Base-by-base conservation (phyloP, 2,329 filamentous ascomycete species). In the Ceratocystis harringtonii region DNA sequence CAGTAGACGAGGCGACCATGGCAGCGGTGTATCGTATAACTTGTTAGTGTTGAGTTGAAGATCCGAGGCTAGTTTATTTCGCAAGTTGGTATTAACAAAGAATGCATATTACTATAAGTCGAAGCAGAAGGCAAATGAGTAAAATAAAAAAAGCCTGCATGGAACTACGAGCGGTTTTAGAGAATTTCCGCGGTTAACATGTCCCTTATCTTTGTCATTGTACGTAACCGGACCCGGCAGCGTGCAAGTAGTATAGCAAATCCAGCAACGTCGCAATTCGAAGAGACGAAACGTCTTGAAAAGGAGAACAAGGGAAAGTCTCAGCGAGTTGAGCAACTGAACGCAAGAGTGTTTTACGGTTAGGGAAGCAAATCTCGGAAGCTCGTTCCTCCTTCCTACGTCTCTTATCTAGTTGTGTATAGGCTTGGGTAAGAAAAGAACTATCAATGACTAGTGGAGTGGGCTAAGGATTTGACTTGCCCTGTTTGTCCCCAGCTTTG, bases 1-100 rank as follows among this genome's bases (percentile, higher is more conserved):
- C 15, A 5, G 58, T 57, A n/a, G 55, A 61, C n/a, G 58, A 62
- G 36, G 61, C 36, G 61, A 50, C 60, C 65, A 66, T 66, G 15
- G 25, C 36, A 25, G 19, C 48, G 22, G 19, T 62, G 22, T 17
- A 43, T 8, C 19, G 43, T 50, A 32, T 32, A 48, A 43, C n/a
- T 22, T 28, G n/a, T 5, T 50, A 5, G 25, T 50, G 30, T 52
- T 52, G 48, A 22, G n/a, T 28, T 28, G 25, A 22, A 58, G 28
- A 32, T n/a, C 30, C 15, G 25, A 8, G 44, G 61, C 8, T 50
- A 15, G 30, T 30, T 22, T 5, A 62, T 58, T 17, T 19, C 1
- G 22, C 22, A 32, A 44, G 32, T 36, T 52, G 48, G 12, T 52
- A 5, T 52, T 28, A 52, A 45, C 3, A n/a, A 19, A n/a, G 36